A percentile compares a stretch with the other conserved stretches of the same genome.
These are phyloP conservation scores for Citrullus mucosospermus DNA, from an alignment of 306 rosid genomes.

Conservation along the genomic window DNA sequence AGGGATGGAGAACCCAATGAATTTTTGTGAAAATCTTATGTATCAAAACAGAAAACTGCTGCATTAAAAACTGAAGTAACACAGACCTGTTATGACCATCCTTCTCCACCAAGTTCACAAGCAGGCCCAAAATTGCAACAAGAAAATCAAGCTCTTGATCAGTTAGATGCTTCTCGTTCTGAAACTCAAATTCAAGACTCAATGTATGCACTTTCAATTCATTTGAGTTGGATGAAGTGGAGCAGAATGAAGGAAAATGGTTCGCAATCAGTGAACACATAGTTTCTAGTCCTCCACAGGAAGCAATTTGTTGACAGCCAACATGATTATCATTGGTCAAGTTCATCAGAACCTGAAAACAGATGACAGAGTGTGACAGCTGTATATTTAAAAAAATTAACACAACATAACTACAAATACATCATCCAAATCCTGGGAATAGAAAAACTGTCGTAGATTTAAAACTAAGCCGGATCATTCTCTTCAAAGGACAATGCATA, in stretches of 20 bases:
- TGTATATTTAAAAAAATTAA: background rate
- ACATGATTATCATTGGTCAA: slow-evolving; percentile 86
- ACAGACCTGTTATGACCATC: slow-evolving; percentile 71
- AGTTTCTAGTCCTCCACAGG: slow-evolving; percentile 75
- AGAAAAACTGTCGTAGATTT: background rate
- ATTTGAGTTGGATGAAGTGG: slow-evolving; percentile 32
- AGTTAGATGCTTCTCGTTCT: slow-evolving; percentile 40
- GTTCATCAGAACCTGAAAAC: slow-evolving; percentile 88
- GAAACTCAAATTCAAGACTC: slow-evolving; percentile 24
- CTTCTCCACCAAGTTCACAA: slow-evolving; percentile 93
- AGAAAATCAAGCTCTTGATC: slow-evolving; percentile 93
- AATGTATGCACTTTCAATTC: slow-evolving; percentile 25
- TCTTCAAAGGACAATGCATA: background rate
- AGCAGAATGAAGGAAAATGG: slow-evolving; percentile 71
- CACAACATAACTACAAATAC: background rate
- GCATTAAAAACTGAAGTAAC: background rate
- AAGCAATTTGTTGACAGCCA: slow-evolving; percentile 88
- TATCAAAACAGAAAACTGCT: background rate
- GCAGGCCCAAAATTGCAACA: slow-evolving; percentile 90
- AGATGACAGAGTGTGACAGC: background rate
- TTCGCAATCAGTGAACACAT: slow-evolving; percentile 80
- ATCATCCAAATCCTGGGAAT: background rate
- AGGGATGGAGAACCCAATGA: background rate
- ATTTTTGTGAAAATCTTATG: background rate
- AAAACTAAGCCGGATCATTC: background rate